These are phyloP conservation scores for Gynandropsis gynandra DNA, from an alignment of 345 rosid genomes.

Conservation along the genomic window DNA sequence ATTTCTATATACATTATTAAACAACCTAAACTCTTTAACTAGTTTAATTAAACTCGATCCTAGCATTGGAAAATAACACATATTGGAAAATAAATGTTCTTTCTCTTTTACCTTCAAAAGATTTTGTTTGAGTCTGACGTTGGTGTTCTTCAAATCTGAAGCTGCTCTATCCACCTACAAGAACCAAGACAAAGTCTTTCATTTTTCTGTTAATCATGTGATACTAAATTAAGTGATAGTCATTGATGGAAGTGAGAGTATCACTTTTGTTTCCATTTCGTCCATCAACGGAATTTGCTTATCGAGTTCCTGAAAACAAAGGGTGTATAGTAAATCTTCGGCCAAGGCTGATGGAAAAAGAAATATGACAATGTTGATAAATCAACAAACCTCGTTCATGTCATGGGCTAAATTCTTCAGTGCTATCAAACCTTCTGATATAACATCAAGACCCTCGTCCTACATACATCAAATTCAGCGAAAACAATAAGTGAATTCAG, in stretches of 20 bases:
- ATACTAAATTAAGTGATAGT: too few species aligned
- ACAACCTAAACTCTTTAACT: too few species aligned
- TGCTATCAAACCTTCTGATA: constrained; percentile 29
- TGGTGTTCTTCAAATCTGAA: constrained; percentile 59
- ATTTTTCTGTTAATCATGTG: not conserved
- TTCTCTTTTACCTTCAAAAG: constrained; percentile 41
- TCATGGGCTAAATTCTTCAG: constrained; percentile 47
- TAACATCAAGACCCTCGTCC: constrained; percentile 31
- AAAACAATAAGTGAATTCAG: too few species aligned
- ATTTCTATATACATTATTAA: too few species aligned
- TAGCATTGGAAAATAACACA: too few species aligned
- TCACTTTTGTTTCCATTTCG: constrained; percentile 78
- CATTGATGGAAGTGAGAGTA: constrained; percentile 6
- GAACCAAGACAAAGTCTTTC: constrained; percentile 13
- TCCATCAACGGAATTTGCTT: constrained; percentile 75
- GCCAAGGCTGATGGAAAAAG: constrained; percentile 1
- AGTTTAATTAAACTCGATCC: too few species aligned
- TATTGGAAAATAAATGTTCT: constrained; percentile 1
- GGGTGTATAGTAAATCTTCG: constrained; percentile 4
- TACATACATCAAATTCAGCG: not conserved
- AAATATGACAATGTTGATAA: constrained; percentile 1
- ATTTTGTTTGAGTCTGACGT: constrained; percentile 71
- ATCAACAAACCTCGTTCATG: constrained; percentile 63
- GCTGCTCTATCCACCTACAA: constrained; percentile 66
- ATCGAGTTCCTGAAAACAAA: constrained; percentile 55